A percentile compares a stretch with the other conserved stretches of the same genome.
These are phyloP conservation scores for Chaetomium olivaceum DNA, from an alignment of 2,329 filamentous ascomycete genomes.

Conservation along the genomic window DNA sequence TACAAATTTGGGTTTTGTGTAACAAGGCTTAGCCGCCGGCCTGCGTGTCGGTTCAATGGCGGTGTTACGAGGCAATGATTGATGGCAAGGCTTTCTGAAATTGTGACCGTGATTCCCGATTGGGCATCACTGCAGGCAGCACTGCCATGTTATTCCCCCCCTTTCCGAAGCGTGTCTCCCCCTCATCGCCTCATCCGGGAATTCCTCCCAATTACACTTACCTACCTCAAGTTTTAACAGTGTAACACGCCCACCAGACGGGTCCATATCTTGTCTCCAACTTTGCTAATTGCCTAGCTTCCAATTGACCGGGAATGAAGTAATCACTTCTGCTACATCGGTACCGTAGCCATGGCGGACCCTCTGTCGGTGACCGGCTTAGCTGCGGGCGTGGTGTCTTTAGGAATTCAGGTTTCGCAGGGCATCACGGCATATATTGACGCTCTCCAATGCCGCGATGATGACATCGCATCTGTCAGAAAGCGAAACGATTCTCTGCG, in stretches of 20 bases:
- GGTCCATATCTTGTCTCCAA: too few species aligned
- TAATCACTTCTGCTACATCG: not conserved
- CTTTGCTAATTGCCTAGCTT: too few species aligned
- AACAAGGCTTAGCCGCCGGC: too few species aligned
- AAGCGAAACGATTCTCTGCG: not conserved
- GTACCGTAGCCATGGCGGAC: conserved; percentile 4
- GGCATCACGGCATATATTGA: conserved; percentile 13
- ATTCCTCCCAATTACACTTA: too few species aligned
- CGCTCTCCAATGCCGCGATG: conserved; percentile 10
- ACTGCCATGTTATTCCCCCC: not conserved
- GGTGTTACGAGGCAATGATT: too few species aligned
- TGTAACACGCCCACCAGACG: not conserved
- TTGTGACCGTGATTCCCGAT: too few species aligned
- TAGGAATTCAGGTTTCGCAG: conserved; percentile 6
- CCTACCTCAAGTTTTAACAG: not conserved
- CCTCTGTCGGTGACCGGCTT: conserved; percentile 5
- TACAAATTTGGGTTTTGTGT: too few species aligned
- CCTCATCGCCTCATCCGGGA: too few species aligned
- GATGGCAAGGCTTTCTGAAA: too few species aligned
- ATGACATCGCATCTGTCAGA: not conserved
- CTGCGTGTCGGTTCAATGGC: too few species aligned
- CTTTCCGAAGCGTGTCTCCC: not conserved
- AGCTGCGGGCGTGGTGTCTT: conserved; percentile 3
- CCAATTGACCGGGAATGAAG: too few species aligned
- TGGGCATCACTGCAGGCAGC: not conserved